Evolutionary conservation across 2,329 filamentous ascomycete species (phyloP).

Genomic region (Colletotrichum lini): DNA sequence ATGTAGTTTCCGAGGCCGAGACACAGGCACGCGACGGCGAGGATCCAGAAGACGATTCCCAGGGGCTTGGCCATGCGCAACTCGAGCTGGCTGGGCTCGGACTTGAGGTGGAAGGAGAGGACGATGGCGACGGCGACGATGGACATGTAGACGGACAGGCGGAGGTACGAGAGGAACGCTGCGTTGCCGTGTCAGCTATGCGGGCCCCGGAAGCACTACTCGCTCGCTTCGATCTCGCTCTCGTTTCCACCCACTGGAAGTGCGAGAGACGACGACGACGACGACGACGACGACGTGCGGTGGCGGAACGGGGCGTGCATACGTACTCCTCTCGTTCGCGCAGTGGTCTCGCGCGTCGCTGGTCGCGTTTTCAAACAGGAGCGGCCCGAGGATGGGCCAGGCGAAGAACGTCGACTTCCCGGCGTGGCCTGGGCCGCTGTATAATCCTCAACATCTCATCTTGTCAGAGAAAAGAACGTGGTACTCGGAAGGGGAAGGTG

Average conservation of each 20-base stretch:
- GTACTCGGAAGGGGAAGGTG: background rate
- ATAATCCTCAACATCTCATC: background rate
- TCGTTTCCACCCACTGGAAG: background rate
- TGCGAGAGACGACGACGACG: background rate
- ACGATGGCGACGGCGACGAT: conserved; percentile 92
- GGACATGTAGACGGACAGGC: conserved; percentile 90
- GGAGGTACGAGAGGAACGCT: conserved; percentile 91
- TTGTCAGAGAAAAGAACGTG: conserved; percentile 12
- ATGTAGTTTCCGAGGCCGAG: conserved; percentile 91
- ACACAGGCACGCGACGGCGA: conserved; percentile 82
- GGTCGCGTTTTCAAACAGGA: conserved; percentile 81
- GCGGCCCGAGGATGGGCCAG: conserved; percentile 74
- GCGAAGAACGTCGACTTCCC: conserved; percentile 66
- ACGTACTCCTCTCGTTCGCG: conserved; percentile 80
- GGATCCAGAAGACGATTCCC: conserved; percentile 88
- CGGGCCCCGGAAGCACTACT: no score
- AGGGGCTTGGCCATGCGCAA: conserved; percentile 84
- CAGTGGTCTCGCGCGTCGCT: conserved; percentile 85
- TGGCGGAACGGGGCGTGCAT: background rate
- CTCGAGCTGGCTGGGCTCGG: conserved; percentile 78
- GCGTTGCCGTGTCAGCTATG: background rate
- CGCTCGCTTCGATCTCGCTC: background rate
- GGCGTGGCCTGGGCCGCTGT: conserved; percentile 45
- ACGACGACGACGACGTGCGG: no score
- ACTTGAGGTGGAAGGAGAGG: conserved; percentile 91